Conservation (phyloP, 768 basidiomycete genomes). For the Imleria badia region DNA sequence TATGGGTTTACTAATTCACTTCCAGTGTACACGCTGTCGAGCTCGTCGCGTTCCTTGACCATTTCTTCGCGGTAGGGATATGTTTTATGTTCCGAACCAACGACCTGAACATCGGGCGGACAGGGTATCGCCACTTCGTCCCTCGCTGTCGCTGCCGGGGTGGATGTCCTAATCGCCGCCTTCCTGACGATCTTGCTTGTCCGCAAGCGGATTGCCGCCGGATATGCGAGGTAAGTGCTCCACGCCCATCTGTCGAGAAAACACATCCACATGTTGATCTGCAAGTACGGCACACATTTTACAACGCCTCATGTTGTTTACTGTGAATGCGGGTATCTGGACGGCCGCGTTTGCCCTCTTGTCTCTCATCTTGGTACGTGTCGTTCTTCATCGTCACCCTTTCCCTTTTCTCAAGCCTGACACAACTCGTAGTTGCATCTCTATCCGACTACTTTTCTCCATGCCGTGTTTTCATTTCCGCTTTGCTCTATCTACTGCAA, state of each 20-base stretch:
- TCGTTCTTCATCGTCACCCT: background rate
- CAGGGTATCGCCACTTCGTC: background rate
- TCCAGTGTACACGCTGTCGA: background rate
- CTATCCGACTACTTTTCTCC: background rate
- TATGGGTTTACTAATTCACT: background rate
- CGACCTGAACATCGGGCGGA: background rate
- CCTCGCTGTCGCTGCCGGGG: background rate
- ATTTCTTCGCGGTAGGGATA: background rate
- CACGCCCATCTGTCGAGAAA: too few species aligned
- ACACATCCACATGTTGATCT: background rate
- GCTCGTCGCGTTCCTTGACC: fast-evolving
- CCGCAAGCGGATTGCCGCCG: background rate
- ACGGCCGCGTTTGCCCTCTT: background rate
- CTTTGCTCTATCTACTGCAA: conserved; percentile 9
- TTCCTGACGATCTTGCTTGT: conserved; percentile 4
- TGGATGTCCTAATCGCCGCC: conserved; percentile 6
- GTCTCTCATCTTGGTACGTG: background rate
- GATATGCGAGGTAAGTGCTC: background rate
- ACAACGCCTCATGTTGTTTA: conserved; percentile 2
- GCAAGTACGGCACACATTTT: conserved; percentile 6
- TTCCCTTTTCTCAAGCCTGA: background rate
- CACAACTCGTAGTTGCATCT: background rate
- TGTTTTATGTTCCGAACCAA: background rate
- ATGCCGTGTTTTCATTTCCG: conserved; percentile 3
- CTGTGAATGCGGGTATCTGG: background rate